A percentile compares a stretch with the other conserved stretches of the same genome.
These are phyloP conservation scores for Erythrophleum ivorense DNA, from an alignment of 331 rosid species.

Conservation along the genomic window DNA sequence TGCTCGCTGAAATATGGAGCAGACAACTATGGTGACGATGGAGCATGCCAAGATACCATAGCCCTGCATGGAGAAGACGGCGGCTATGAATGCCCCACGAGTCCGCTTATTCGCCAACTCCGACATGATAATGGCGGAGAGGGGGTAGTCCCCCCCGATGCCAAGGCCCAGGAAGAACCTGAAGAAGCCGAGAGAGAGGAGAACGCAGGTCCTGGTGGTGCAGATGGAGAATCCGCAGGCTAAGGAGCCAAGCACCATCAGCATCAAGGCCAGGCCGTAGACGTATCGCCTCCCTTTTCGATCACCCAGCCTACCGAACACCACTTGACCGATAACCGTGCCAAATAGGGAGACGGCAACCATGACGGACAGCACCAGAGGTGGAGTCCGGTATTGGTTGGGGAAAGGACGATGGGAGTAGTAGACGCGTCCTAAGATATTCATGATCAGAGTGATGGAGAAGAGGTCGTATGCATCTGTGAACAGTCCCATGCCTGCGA, in stretches of 20 bases:
- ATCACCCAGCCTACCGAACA: slow-evolving; percentile 69
- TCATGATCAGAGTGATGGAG: slow-evolving; percentile 63
- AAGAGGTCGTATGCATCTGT: slow-evolving; percentile 80
- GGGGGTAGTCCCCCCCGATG: slow-evolving; percentile 82
- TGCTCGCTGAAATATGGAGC: slow-evolving; percentile 20
- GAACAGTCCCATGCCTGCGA: slow-evolving; percentile 94
- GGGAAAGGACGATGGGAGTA: slow-evolving; percentile 14
- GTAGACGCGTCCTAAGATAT: slow-evolving; percentile 58
- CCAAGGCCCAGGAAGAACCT: slow-evolving; percentile 55
- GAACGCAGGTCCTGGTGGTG: no score
- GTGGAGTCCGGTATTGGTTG: slow-evolving; percentile 11
- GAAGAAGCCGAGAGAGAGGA: no score
- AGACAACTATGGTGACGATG: no score
- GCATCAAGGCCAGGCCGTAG: no score
- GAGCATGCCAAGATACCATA: no score
- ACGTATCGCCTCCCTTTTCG: slow-evolving; percentile 58
- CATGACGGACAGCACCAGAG: slow-evolving; percentile 42
- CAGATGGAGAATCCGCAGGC: no score
- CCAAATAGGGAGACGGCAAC: slow-evolving; percentile 57
- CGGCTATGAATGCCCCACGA: no score
- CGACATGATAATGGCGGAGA: slow-evolving; percentile 83
- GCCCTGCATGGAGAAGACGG: no score
- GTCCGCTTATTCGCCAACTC: slow-evolving; percentile 66
- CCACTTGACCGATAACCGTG: slow-evolving; percentile 60
- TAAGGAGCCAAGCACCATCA: no score